Evolutionary conservation across 2,329 filamentous ascomycete species (phyloP), one percentile per base, ranked within the genome.

Genomic region (Clonostachys byssicola): DNA sequence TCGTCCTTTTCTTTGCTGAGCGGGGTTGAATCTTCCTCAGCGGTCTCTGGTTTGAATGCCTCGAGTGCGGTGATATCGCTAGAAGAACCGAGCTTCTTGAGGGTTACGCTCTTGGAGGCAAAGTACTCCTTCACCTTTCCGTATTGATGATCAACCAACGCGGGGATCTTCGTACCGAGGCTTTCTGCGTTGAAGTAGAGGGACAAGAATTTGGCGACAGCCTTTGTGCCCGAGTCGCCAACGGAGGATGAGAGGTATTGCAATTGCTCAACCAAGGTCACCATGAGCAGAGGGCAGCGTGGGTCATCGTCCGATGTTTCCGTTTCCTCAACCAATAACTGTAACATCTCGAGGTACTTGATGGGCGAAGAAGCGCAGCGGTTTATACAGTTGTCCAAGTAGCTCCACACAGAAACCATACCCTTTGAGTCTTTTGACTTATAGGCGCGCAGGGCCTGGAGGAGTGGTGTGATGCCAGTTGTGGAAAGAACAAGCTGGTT

Each of bases 321-420:
- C 40, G 56, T 56, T 12, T 60, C 59, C 4, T 55, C 54, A 5
- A 59, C 43, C 9, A 44, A 30, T 4, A 33, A 35, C 5, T 23
- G 30, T 12, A 89, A 65, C 58, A 83, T 72, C 51, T 94, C 87
- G 30, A 94, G 81, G 58, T 96, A 92, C 60, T 90, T 95, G 58
- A 95, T 85, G 0, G 90, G 88, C 20, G 86, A 85, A 3, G 71
- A 83, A 14, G 85, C 84, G 54, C 89, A 88, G 20, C 92, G 81
- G 33, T 81, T 82, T 45, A 89, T 74, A 63, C 89, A 95, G 52
- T 95, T 91, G 59, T 96, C 92, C 23, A 96, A 63, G 59, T 94
- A 95, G 1, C 72, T 64, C 68, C 88, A 87, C 1, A 91, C 60
- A 0, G 60, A 54, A 13, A 70, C 64, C 54, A 75, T 64, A 12